phyloP scores from a whole-genome alignment of 345 rosid genomes.

The Pistacia integerrima region DNA sequence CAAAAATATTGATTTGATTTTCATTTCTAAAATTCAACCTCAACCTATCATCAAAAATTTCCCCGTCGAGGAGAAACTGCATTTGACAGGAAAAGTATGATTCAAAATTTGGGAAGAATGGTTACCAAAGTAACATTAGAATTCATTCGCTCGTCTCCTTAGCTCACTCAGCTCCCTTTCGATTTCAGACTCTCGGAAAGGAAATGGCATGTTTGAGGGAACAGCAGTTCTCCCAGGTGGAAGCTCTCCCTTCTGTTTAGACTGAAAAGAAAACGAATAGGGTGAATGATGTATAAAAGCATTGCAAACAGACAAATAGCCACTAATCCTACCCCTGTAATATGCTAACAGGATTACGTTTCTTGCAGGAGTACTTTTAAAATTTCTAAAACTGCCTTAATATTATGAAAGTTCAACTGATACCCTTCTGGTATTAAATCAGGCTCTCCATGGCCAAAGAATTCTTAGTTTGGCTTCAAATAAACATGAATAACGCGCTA shows the following conservation, averaged over 20 bases:
- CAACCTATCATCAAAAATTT: no score
- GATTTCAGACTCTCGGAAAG: constrained; percentile 27
- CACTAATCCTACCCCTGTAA: no score
- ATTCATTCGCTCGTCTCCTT: constrained; percentile 17
- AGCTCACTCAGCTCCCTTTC: constrained; percentile 35
- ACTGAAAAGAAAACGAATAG: background rate
- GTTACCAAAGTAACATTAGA: no score
- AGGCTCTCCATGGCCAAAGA: no score
- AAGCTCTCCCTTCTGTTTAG: constrained; percentile 31
- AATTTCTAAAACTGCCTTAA: background rate
- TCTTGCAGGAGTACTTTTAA: background rate
- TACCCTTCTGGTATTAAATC: no score
- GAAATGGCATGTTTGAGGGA: constrained; percentile 14
- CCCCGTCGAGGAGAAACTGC: no score
- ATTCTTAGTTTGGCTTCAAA: background rate
- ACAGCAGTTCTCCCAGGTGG: constrained; percentile 22
- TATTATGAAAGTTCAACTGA: no score
- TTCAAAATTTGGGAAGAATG: no score
- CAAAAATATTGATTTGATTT: no score
- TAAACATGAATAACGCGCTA: background rate
- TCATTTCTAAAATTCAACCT: no score
- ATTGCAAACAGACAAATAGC: background rate
- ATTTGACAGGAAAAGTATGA: no score
- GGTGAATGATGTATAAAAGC: background rate
- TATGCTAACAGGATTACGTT: background rate